These are phyloP conservation scores for Lycium barbarum DNA, from an alignment of 257 asterid genomes.

Conservation along the genomic window DNA sequence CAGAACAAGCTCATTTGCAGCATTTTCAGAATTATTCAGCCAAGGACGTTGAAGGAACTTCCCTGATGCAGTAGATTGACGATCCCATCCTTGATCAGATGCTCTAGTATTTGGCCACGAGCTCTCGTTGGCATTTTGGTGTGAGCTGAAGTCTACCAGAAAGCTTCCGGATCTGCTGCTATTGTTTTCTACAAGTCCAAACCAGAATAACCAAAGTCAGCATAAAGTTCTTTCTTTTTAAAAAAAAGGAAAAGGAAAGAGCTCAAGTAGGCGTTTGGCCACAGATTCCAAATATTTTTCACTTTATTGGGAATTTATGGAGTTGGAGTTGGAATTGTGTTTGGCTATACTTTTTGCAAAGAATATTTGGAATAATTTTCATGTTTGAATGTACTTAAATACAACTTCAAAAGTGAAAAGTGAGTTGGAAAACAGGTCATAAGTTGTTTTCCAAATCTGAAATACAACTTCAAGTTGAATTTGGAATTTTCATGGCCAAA, in stretches of 20 bases:
- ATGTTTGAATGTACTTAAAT: no score
- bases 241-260: neutral
- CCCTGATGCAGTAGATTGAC: slow-evolving; percentile 46
- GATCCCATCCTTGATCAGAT: slow-evolving; percentile 48
- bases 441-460: no score
- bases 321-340: no score
- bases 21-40: slow-evolving; percentile 61
- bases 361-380: no score
- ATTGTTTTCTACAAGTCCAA: slow-evolving; percentile 55
- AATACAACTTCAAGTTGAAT: no score
- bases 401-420: neutral
- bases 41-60: slow-evolving; percentile 55
- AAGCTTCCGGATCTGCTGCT: slow-evolving; percentile 62
- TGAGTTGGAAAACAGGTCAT: no score
- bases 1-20: slow-evolving; percentile 53
- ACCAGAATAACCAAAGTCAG: neutral
- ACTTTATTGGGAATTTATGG: no score
- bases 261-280: no score
- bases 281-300: no score
- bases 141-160: slow-evolving; percentile 71
- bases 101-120: slow-evolving; percentile 51
- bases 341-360: no score
- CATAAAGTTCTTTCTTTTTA: neutral
- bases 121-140: slow-evolving; percentile 49
- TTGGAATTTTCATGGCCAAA: no score